These are phyloP conservation scores for Salvia sclarea DNA, from an alignment of 305 asterid species.

Conservation along the genomic window DNA sequence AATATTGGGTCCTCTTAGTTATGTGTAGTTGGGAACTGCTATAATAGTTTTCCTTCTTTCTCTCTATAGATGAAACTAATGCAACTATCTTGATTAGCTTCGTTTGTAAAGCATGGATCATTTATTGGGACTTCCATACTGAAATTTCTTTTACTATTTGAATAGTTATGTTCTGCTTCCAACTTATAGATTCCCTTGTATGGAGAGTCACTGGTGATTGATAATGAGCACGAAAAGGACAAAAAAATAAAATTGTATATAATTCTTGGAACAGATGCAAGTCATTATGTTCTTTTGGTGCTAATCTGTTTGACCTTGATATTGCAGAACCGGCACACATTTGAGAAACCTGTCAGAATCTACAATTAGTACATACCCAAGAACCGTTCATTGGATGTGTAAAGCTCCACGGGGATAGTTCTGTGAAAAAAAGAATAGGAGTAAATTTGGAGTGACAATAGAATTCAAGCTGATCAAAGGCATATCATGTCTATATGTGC, in stretches of 20 bases:
- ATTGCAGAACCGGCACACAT: slow-evolving; percentile 49
- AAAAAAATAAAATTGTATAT: background rate
- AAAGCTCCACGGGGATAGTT: slow-evolving; percentile 9
- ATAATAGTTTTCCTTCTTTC: background rate
- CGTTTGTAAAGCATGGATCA: background rate
- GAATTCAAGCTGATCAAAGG: slow-evolving; percentile 22
- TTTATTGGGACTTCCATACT: background rate
- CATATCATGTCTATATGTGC: background rate
- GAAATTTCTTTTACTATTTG: background rate
- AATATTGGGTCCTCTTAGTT: too few relatives aligned
- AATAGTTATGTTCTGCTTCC: background rate
- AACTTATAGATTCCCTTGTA: background rate
- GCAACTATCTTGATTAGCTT: background rate
- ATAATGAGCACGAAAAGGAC: background rate
- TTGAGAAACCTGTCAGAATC: slow-evolving; percentile 51
- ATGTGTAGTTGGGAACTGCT: background rate
- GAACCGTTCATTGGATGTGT: slow-evolving; percentile 1
- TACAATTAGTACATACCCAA: slow-evolving; percentile 38
- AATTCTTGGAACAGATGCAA: background rate
- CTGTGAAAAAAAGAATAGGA: slow-evolving; percentile 15
- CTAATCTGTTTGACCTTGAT: slow-evolving; percentile 27
- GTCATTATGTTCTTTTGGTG: background rate
- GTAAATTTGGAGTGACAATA: slow-evolving; percentile 9
- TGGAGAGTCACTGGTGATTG: background rate
- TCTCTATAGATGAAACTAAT: background rate